Percentiles rank a stretch among this genome's conserved stretches.
Evolutionary conservation across 164 flowering plant species (phyloP).

Genomic region (Litsea cubeba): DNA sequence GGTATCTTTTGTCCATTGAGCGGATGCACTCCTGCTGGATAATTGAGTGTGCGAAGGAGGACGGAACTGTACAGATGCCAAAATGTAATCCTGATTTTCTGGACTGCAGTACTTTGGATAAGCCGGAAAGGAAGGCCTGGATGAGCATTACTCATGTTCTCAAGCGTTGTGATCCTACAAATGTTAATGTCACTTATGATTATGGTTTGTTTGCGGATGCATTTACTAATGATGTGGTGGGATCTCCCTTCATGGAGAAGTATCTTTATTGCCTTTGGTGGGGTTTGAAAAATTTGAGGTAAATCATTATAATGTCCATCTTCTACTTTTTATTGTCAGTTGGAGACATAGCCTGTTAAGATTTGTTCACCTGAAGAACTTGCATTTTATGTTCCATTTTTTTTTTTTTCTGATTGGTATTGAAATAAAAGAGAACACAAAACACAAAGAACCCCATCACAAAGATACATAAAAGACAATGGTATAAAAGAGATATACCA

Average conservation of each 20-base stretch:
- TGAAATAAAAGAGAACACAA: background rate
- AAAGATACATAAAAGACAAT: background rate
- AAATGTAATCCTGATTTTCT: conserved; percentile 41
- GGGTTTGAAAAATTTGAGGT: conserved; percentile 90
- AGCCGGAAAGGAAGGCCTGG: conserved; percentile 52
- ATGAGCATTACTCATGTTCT: conserved; percentile 46
- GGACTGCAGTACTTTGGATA: conserved; percentile 35
- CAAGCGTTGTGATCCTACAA: conserved; percentile 42
- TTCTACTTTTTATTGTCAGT: background rate
- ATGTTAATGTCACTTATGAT: conserved; percentile 25
- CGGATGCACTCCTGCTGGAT: conserved; percentile 72
- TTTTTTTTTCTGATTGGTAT: background rate
- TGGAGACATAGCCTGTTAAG: background rate
- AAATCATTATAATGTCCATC: background rate
- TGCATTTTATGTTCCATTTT: background rate
- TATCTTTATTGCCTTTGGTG: conserved; percentile 94
- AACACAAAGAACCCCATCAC: background rate
- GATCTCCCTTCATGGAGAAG: conserved; percentile 44
- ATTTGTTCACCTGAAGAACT: background rate
- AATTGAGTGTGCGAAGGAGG: conserved; percentile 41
- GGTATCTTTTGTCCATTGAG: conserved; percentile 75
- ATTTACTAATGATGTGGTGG: conserved; percentile 53
- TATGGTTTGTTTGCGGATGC: conserved; percentile 88
- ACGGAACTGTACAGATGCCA: conserved; percentile 9
- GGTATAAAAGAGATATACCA: too few relatives aligned